These are phyloP conservation scores for Pseudogymnoascus pannorum DNA, from an alignment of 2,329 filamentous ascomycete species.

Conservation along the genomic window DNA sequence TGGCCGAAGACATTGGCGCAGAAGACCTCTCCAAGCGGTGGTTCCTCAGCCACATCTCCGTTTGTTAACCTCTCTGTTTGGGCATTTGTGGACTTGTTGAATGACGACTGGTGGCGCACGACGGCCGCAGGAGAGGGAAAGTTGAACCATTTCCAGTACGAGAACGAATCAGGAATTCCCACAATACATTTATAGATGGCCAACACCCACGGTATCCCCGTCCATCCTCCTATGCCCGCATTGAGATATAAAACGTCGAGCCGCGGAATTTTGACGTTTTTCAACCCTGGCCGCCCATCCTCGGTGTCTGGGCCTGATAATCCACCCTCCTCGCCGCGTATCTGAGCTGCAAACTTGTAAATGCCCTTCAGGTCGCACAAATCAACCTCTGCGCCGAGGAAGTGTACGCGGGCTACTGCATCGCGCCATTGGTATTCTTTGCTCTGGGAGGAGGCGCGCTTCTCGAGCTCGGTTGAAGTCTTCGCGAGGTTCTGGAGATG, in stretches of 20 bases:
- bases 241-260: constrained; percentile 79
- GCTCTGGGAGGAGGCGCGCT: constrained; percentile 48
- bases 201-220: constrained; percentile 61
- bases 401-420: constrained; percentile 45
- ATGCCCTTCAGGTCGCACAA: constrained; percentile 51
- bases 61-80: background rate
- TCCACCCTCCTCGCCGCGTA: constrained; percentile 13
- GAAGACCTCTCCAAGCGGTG: constrained; percentile 72
- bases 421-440: constrained; percentile 40
- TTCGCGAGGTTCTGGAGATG: constrained; percentile 54
- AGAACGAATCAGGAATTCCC: background rate
- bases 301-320: constrained; percentile 26
- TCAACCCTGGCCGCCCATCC: constrained; percentile 30
- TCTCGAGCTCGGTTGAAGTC: constrained; percentile 35
- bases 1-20: constrained; percentile 92
- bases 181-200: constrained; percentile 39
- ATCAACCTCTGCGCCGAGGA: constrained; percentile 52
- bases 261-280: constrained; percentile 54
- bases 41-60: constrained; percentile 35
- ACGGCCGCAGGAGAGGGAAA: constrained; percentile 2
- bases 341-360: constrained; percentile 24
- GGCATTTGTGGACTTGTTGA: constrained; percentile 21
- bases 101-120: constrained; percentile 29
- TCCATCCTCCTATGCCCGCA: constrained; percentile 83
- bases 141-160: constrained; percentile 8